Base-by-base conservation (phyloP, 495 filamentous ascomycete genomes). In the Terfezia boudieri region DNA sequence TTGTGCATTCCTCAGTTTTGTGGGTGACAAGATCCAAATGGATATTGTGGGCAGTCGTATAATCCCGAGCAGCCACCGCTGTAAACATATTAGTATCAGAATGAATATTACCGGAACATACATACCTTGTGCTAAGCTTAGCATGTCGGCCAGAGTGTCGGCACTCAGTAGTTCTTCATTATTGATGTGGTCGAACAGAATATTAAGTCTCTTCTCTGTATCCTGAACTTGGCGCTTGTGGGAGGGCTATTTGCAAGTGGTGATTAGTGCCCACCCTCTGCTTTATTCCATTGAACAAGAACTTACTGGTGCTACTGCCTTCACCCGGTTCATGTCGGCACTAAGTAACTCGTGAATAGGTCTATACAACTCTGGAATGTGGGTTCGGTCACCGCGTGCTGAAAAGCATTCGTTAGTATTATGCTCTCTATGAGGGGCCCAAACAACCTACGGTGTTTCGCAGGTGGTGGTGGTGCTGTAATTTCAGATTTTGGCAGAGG, bases 131-230 rank as follows among this genome's bases (percentile, higher is more conserved):
- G 63, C 61, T 22, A 65, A 56, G 22, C 37, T 54, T 37, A 71
- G 68, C 75, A 86, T 74, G 51, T 80, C 74, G 55, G 77, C 69
- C 48, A 95, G 71, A 8, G 89, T 94, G 61, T 88, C 85, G 32
- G 79, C 74, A 65, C 80, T 84, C 52, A 95, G 72, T 23, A 98
- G 70, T 56, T 94, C 86, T 62, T 84, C 83, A 62, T 96, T 96
- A 72, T 96, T 96, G 52, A 98, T 72, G 67, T 94, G 86, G 62
- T 96, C 87, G 68, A 94, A 98, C 9, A 98, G 75, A 53, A 93
- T 81, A 58, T 81, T 83, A 55, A 98, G 73, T 48, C 89, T 76
- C 67, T 92, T 92, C 64, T 94, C 86, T 4, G 86, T 90, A 65
- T 98, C 89, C 51, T 82, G 81, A 41, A 96, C 85, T 64, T 94